Evolutionary conservation across 306 rosid genomes (phyloP).

Genomic region (Glycyrrhiza uralensis): DNA sequence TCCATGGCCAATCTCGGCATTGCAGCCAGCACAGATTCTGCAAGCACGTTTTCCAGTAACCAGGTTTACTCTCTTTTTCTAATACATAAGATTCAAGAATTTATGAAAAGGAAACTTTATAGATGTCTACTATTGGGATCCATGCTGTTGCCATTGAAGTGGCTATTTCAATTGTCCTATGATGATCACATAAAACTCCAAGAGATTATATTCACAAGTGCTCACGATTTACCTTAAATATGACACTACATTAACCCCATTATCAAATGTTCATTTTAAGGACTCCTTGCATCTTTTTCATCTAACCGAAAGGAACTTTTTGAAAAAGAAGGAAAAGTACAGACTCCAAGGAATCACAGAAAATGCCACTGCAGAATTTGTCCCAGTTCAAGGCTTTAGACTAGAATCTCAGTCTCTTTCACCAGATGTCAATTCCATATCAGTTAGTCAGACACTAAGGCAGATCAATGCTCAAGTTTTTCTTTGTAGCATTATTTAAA

Average conservation of each 20-base stretch:
- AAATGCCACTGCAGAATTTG: not conserved
- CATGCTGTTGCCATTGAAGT: not conserved
- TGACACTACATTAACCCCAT: not conserved
- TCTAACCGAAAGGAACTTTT: not conserved
- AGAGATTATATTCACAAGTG: not conserved
- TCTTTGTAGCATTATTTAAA: not conserved
- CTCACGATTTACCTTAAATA: not conserved
- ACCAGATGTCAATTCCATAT: not conserved
- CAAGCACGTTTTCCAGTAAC: constrained; percentile 27
- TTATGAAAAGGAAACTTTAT: not conserved
- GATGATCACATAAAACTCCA: not conserved
- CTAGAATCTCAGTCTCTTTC: not conserved
- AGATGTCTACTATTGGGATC: not conserved
- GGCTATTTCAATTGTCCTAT: not conserved
- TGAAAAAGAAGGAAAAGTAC: not conserved
- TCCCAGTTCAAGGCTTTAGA: not conserved
- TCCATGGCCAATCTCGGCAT: constrained; percentile 68
- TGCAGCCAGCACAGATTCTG: constrained; percentile 96
- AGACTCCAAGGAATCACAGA: not conserved
- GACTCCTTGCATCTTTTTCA: constrained; percentile 10
- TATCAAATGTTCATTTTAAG: not conserved
- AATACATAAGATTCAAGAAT: constrained; percentile 1
- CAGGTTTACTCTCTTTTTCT: constrained; percentile 1
- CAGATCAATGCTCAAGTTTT: not conserved
- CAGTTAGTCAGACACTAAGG: not conserved